Evolutionary conservation across 192 early-diverging fungal species (phyloP).

Genomic region (Coemansia guatemalensis): DNA sequence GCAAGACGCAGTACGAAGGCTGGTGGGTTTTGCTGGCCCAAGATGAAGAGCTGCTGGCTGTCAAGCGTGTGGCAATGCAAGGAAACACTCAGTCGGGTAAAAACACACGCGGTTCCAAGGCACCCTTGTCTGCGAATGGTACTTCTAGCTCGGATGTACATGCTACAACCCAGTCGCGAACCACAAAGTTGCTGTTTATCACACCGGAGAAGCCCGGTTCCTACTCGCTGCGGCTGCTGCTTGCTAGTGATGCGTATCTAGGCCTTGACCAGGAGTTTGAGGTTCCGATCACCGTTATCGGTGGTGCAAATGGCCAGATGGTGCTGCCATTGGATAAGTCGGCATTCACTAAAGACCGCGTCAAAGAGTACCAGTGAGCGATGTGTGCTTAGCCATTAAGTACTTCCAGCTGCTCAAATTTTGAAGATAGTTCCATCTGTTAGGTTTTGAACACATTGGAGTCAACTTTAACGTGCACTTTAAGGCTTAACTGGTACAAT

Average conservation of each 20-base stretch:
- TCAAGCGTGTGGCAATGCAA: conserved; percentile 77
- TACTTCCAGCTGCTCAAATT: not conserved
- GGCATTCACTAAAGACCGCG: conserved; percentile 34
- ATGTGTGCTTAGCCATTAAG: not conserved
- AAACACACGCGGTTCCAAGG: not conserved
- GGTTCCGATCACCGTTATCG: conserved; percentile 36
- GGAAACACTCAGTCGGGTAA: conserved; percentile 14
- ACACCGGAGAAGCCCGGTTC: conserved; percentile 64
- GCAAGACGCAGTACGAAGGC: conserved; percentile 89
- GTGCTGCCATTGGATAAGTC: conserved; percentile 11
- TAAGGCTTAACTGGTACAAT: not conserved
- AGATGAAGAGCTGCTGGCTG: conserved; percentile 67
- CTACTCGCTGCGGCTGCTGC: conserved; percentile 55
- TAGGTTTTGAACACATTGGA: not conserved
- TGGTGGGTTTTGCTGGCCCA: conserved; percentile 91
- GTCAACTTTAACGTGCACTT: not conserved
- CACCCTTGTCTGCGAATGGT: not conserved
- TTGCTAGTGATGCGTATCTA: conserved; percentile 80
- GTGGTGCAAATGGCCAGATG: conserved; percentile 21
- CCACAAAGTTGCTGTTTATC: conserved; percentile 57
- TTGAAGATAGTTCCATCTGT: not conserved
- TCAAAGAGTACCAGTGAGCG: conserved; percentile 38
- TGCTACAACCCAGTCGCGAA: not conserved
- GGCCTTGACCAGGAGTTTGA: conserved; percentile 66
- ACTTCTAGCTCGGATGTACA: not conserved